Conservation (phyloP, 2,329 filamentous ascomycete species). For the Colletotrichum echinochloae region DNA sequence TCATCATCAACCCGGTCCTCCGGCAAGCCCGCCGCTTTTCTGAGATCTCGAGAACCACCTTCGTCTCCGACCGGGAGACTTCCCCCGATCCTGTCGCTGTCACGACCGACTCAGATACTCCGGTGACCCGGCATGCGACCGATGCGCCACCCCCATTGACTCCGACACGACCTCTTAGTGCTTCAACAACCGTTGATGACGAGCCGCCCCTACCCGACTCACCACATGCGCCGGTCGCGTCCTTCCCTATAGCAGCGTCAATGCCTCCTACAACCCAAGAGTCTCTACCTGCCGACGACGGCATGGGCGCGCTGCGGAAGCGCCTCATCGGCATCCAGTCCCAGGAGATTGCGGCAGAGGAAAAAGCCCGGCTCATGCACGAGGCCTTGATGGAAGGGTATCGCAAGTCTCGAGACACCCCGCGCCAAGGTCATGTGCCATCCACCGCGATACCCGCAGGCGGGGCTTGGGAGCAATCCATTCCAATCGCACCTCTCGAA, state of each 20-base stretch:
- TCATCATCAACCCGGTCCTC: slow-evolving; percentile 74
- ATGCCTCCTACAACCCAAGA: slow-evolving; percentile 21
- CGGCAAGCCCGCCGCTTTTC: slow-evolving; percentile 75
- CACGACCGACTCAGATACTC: slow-evolving; percentile 45
- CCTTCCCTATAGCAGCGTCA: slow-evolving; percentile 13
- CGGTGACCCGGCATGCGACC: slow-evolving; percentile 42
- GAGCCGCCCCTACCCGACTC: slow-evolving; percentile 38
- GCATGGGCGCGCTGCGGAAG: slow-evolving; percentile 75
- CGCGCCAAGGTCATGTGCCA: slow-evolving; percentile 14
- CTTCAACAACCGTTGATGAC: slow-evolving; percentile 45
- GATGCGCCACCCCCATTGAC: slow-evolving; percentile 44
- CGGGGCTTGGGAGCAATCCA: slow-evolving; percentile 53
- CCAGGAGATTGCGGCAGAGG: slow-evolving; percentile 65
- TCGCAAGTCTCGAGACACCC: slow-evolving; percentile 49
- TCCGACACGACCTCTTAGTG: slow-evolving; percentile 48
- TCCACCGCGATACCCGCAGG: slow-evolving; percentile 39
- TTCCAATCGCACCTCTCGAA: slow-evolving; percentile 60
- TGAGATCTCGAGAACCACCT: slow-evolving; percentile 57
- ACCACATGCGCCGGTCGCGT: slow-evolving; percentile 17
- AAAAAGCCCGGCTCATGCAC: slow-evolving; percentile 81
- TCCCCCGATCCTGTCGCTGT: slow-evolving; percentile 43
- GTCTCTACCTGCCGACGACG: slow-evolving; percentile 79
- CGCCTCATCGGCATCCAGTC: slow-evolving; percentile 78
- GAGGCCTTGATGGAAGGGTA: slow-evolving; percentile 78
- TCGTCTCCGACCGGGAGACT: slow-evolving; percentile 51